phyloP scores from a whole-genome alignment of 192 early-diverging fungal genomes.

The Podila epicladia region DNA sequence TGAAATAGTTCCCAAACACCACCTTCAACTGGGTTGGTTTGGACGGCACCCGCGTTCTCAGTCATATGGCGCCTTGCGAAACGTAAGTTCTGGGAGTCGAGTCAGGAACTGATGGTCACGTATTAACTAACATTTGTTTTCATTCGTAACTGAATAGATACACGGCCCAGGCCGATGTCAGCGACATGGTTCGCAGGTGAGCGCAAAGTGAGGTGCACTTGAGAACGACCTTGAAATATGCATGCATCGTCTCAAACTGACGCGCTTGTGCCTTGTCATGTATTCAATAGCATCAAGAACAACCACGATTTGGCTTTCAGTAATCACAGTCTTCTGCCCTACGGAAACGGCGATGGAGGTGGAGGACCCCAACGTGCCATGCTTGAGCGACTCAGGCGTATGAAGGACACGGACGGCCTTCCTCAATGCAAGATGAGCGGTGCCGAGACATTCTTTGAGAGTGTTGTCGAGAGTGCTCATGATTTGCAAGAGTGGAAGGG shows the following conservation, averaged over 20 bases:
- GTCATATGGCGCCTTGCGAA: conserved; percentile 92
- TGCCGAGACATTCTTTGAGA: conserved; percentile 88
- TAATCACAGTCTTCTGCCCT: conserved; percentile 89
- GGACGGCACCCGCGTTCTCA: conserved; percentile 85
- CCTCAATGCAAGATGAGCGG: conserved; percentile 78
- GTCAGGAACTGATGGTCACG: not conserved
- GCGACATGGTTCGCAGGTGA: conserved; percentile 47
- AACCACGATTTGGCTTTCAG: conserved; percentile 89
- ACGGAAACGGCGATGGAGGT: conserved; percentile 97
- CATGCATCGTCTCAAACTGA: too few relatives aligned
- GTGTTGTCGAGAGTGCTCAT: conserved; percentile 72
- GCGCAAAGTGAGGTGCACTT: not conserved
- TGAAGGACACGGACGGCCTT: conserved; percentile 84
- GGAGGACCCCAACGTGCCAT: conserved; percentile 87
- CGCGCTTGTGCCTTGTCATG: too few relatives aligned
- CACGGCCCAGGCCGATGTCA: conserved; percentile 38
- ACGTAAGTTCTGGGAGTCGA: conserved; percentile 60
- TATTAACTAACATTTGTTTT: not conserved
- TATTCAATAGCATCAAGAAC: conserved; percentile 71
- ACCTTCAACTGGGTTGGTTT: conserved; percentile 95
- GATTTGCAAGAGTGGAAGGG: conserved; percentile 92
- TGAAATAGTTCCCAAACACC: conserved; percentile 85
- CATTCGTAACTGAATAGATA: conserved; percentile 9
- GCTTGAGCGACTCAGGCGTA: conserved; percentile 83
- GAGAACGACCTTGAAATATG: too few relatives aligned